Evolutionary conservation across 2,329 filamentous ascomycete genomes (phyloP), one percentile per base, ranked within the genome.

Genomic region (Aureobasidium pullulans): DNA sequence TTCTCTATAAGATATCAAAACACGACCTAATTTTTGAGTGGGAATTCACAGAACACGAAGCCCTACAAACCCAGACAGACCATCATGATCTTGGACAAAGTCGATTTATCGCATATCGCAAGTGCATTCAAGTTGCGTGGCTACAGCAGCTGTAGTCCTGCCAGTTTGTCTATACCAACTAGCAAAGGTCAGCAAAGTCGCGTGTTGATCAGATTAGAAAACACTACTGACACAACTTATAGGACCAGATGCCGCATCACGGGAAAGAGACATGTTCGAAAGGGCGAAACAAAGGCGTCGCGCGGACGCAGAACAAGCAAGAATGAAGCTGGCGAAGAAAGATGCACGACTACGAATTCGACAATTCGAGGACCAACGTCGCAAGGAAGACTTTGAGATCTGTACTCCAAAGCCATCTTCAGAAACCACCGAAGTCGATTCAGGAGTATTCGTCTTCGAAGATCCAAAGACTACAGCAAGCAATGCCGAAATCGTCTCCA

Each of bases 341-440:
- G 52, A 56, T 34, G 52, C 52, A 1, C 23, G 52, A n/a, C 36
- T 40, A n/a, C 52, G 52, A 6, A 56, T 56, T n/a, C 39, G 40
- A 36, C 52, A 44, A 10, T 44, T 43, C 13, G 40, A 44, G 9
- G 52, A 56, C 13, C 52, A 56, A 36, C 52, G 52, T 16, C 15
- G 28, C 13, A 32, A 44, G 3, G 15, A 44, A 36, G 52, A 44
- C 40, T 44, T 56, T 42, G 52, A 44, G 1, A 28, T 36, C 11
- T n/a, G 31, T 4, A 56, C 37, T 40, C 37, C 52, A 36, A n/a
- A 43, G 16, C 44, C 6, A 29, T 34, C 52, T 28, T 23, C 52
- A 9, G 52, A 56, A 15, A 46, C 31, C 10, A 4, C 52, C 6
- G 52, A 56, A 6, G 42, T 19, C 16, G 52, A 56, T 16, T 56